phyloP scores from a whole-genome alignment of 257 asterid species.

The Vinca minor region DNA sequence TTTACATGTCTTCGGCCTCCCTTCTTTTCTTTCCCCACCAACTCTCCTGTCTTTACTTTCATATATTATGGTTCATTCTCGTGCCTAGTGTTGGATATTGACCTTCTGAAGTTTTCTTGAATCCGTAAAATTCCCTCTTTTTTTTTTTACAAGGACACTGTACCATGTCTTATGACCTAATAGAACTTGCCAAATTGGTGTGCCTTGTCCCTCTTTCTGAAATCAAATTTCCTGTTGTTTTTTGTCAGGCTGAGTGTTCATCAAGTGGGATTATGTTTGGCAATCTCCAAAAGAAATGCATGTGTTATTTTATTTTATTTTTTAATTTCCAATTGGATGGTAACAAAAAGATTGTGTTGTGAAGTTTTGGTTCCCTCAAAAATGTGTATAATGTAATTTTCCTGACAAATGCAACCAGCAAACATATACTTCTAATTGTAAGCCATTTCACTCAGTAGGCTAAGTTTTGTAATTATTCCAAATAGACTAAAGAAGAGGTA shows the following conservation, averaged over 20 bases:
- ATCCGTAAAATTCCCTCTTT: background rate
- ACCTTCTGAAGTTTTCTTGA: background rate
- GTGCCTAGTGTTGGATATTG: background rate
- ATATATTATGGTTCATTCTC: background rate
- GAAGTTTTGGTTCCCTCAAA: constrained; percentile 32
- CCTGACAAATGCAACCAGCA: constrained; percentile 35
- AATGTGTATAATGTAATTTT: constrained; percentile 33
- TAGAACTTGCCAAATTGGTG: background rate
- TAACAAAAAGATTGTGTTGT: constrained; percentile 18
- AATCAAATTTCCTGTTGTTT: background rate
- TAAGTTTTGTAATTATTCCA: constrained; percentile 16
- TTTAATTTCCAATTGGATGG: background rate
- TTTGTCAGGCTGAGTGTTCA: constrained; percentile 13
- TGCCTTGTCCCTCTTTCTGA: background rate
- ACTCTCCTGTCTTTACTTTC: too few relatives aligned
- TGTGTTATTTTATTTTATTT: too few relatives aligned
- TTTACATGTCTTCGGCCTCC: too few relatives aligned
- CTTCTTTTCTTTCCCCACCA: too few relatives aligned
- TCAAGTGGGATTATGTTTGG: constrained; percentile 6
- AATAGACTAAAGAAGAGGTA: constrained; percentile 8
- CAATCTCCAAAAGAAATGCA: background rate
- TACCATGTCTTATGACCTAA: too few relatives aligned
- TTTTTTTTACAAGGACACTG: too few relatives aligned
- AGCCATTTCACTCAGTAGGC: constrained; percentile 26
- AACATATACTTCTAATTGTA: constrained; percentile 32